These are phyloP conservation scores for Pascua sp. DNA, from an alignment of 1,284 basidiomycete species.

Conservation along the genomic window DNA sequence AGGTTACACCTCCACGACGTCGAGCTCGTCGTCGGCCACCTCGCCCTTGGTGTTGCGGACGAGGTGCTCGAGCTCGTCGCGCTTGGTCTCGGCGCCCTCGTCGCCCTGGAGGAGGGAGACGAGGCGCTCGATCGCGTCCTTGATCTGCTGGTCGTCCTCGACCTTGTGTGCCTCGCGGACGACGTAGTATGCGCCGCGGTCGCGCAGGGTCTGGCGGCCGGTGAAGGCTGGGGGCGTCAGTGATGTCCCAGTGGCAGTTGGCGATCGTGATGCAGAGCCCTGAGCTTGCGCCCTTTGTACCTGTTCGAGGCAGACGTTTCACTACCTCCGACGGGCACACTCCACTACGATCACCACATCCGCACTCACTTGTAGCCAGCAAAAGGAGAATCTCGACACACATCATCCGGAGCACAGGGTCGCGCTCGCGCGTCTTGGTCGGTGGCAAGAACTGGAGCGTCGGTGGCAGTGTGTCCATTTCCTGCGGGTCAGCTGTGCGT, in stretches of 20 bases:
- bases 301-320: background rate
- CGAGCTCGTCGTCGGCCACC: conserved; percentile 30
- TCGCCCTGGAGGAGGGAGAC: conserved; percentile 71
- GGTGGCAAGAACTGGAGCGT: conserved; percentile 83
- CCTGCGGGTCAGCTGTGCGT: conserved; percentile 54
- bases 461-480: conserved; percentile 80
- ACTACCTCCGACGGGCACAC: background rate
- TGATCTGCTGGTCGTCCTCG: conserved; percentile 71
- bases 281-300: background rate
- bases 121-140: conserved; percentile 65
- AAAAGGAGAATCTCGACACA: conserved; percentile 86
- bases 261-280: background rate
- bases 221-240: conserved; percentile 56
- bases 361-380: conserved; percentile 66
- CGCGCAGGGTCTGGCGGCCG: conserved; percentile 76
- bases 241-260: no score
- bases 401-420: conserved; percentile 73
- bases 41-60: conserved; percentile 50
- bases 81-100: conserved; percentile 58
- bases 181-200: conserved; percentile 82
- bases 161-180: conserved; percentile 73
- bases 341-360: background rate
- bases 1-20: conserved; percentile 33
- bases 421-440: conserved; percentile 78
- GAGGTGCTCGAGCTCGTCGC: conserved; percentile 54